Evolutionary conservation across 2,329 filamentous ascomycete species (phyloP).

Genomic region (Emmonsiellopsis sp.): DNA sequence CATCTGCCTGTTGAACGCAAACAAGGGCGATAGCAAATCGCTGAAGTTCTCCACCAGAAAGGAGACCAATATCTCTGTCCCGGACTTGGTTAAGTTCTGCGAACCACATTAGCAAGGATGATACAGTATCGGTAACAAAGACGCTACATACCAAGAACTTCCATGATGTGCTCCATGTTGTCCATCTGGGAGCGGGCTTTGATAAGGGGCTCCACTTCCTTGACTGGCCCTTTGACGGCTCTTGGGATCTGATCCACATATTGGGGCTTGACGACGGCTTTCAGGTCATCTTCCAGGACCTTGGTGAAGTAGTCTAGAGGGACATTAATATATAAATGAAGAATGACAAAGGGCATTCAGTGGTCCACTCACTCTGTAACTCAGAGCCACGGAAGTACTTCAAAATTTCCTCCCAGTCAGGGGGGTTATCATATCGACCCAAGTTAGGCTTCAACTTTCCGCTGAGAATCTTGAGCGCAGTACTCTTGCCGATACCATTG

Average conservation of each 20-base stretch:
- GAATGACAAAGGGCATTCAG: no score
- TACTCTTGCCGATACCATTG: slow-evolving; percentile 99
- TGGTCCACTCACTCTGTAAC: slow-evolving; percentile 66
- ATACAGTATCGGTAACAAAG: neutral
- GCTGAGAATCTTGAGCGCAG: slow-evolving; percentile 96
- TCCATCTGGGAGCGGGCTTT: slow-evolving; percentile 65
- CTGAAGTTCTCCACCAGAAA: slow-evolving; percentile 97
- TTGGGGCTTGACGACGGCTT: slow-evolving; percentile 97
- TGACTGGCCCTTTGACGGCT: slow-evolving; percentile 73
- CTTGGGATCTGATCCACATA: slow-evolving; percentile 98
- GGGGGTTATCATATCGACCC: slow-evolving; percentile 89
- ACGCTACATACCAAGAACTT: slow-evolving; percentile 54
- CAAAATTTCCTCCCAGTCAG: slow-evolving; percentile 98
- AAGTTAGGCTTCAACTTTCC: slow-evolving; percentile 98
- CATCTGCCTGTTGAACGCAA: slow-evolving; percentile 90
- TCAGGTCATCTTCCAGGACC: slow-evolving; percentile 90
- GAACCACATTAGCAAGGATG: slow-evolving; percentile 1
- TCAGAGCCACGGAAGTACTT: slow-evolving; percentile 98
- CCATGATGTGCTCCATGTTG: slow-evolving; percentile 72
- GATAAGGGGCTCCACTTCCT: slow-evolving; percentile 71
- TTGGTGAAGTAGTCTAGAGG: slow-evolving; percentile 90
- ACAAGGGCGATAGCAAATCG: slow-evolving; percentile 95
- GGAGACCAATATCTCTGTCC: slow-evolving; percentile 78
- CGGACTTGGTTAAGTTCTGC: slow-evolving; percentile 77
- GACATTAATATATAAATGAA: neutral